A percentile compares a stretch with the other conserved stretches of the same genome.
Conservation (phyloP, 2,329 filamentous ascomycete species). For the Clonostachys chloroleuca region DNA sequence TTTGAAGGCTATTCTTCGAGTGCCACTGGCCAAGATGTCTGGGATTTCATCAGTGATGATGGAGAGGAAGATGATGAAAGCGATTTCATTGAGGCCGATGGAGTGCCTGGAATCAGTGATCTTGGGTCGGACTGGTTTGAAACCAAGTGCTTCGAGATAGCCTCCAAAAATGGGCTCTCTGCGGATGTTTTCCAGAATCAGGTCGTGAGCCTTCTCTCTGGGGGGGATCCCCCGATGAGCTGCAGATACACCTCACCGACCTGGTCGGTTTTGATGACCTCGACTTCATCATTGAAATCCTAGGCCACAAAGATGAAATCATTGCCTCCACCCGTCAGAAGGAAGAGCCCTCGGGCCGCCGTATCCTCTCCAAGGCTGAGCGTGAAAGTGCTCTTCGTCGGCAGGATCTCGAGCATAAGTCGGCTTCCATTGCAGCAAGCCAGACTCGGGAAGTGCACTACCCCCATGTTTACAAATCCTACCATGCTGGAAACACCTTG, state of each 20-base stretch:
- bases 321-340: slow-evolving; percentile 35
- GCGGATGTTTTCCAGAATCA: slow-evolving; percentile 71
- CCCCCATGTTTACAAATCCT: slow-evolving; percentile 86
- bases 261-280: slow-evolving; percentile 90
- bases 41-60: slow-evolving; percentile 83
- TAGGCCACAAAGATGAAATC: slow-evolving; percentile 70
- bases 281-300: slow-evolving; percentile 88
- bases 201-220: slow-evolving; percentile 68
- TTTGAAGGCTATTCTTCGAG: slow-evolving; percentile 50
- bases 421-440: slow-evolving; percentile 64
- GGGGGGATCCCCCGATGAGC: slow-evolving; percentile 71
- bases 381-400: slow-evolving; percentile 73
- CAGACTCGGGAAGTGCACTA: slow-evolving; percentile 73
- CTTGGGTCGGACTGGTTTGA: slow-evolving; percentile 69
- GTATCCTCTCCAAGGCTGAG: slow-evolving; percentile 69
- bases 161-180: slow-evolving; percentile 62
- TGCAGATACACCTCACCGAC: slow-evolving; percentile 88
- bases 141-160: slow-evolving; percentile 62
- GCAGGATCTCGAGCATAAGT: slow-evolving; percentile 81
- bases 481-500: slow-evolving; percentile 81
- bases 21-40: slow-evolving; percentile 74
- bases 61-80: slow-evolving; percentile 65
- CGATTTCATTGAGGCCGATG: slow-evolving; percentile 51
- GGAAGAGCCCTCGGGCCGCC: slow-evolving; percentile 15
- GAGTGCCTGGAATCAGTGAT: slow-evolving; percentile 15